Evolutionary conservation across 1,139 yeast species (phyloP).

Genomic region (Yamadazyma diddensiae): DNA sequence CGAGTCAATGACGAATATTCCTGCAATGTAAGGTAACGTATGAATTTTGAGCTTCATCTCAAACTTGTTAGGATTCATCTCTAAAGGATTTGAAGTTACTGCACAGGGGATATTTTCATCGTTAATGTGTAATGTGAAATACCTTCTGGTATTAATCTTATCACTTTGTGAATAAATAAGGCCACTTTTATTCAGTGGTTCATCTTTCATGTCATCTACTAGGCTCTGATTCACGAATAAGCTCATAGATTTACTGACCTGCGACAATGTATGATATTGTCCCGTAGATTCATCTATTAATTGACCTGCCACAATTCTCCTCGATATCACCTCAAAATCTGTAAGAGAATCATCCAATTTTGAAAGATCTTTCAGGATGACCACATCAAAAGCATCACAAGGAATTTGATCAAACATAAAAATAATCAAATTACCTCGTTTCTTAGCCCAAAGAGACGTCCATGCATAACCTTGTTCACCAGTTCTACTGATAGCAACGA

Average conservation of each 20-base stretch:
- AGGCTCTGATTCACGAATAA: conserved; percentile 17
- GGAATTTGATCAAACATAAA: conserved; percentile 88
- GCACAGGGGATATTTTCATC: conserved; percentile 65
- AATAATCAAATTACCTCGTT: conserved; percentile 64
- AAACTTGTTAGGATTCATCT: conserved; percentile 35
- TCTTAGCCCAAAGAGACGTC: conserved; percentile 88
- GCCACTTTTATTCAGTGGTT: conserved; percentile 8
- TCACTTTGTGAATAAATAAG: conserved; percentile 36
- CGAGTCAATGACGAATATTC: conserved; percentile 70
- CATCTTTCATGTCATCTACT: conserved; percentile 9
- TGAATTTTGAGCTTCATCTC: conserved; percentile 60
- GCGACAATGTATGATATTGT: conserved; percentile 20
- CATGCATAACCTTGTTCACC: conserved; percentile 57
- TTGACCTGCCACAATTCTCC: conserved; percentile 42
- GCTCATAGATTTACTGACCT: conserved; percentile 33
- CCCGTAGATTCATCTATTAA: conserved; percentile 25
- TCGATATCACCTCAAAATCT: conserved; percentile 29
- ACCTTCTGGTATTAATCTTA: conserved; percentile 53
- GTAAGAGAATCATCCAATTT: conserved; percentile 9
- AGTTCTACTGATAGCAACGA: conserved; percentile 53
- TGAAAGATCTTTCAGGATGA: conserved; percentile 33
- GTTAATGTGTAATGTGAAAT: conserved; percentile 54
- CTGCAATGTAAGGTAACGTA: conserved; percentile 83
- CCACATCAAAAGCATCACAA: conserved; percentile 71
- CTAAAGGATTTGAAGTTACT: conserved; percentile 57